Base-by-base conservation (phyloP, 257 asterid species). In the Ilex aquifolium region DNA sequence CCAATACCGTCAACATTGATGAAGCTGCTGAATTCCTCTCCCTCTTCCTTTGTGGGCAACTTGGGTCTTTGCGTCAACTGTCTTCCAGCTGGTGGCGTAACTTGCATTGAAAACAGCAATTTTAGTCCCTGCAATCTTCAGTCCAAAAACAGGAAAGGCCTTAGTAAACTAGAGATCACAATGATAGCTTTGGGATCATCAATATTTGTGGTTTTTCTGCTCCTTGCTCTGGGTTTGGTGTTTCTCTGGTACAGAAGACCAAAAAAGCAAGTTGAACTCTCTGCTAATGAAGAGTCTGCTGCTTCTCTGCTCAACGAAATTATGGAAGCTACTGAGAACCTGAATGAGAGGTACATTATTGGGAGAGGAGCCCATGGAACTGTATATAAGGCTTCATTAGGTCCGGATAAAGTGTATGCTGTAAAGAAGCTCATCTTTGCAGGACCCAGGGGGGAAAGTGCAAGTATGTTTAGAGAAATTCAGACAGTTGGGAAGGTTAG, bases 301-400 rank as follows among this genome's bases (percentile, higher is more conserved):
- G 74, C 91, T 3, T 83, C 94, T 31, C 77, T 89, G 74, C 91
- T 89, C 61, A 83, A 65, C 63, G 83, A 77, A 82, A 82, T 89
- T 42, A 68, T 83, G 63, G 80, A 60, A 66, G 94, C 91, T 57
- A 89, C 95, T 6, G 90, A 83, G 62, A 83, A 85, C 69, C 82
- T 89, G 27, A 78, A 76, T 44, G 88, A 81, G 53, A 72, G 58
- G 74, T 78, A 81, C 57, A 44, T 80, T 39, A 76, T 89, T 14
- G 95, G 95, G 64, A 81, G 76, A 63, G 97, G 97, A 66, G 97
- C 94, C 0, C 94, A 89, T 48, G 97, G 97, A 65, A 73, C 66
- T 1, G 95, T 89, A 8, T 89, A 85, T 75, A 87, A 81, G 82
- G 97, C 79, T 59, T 48, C 74, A 1, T 56, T 89, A 77, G 67